Conservation (phyloP, 306 rosid genomes). For the Prunus dulcis region DNA sequence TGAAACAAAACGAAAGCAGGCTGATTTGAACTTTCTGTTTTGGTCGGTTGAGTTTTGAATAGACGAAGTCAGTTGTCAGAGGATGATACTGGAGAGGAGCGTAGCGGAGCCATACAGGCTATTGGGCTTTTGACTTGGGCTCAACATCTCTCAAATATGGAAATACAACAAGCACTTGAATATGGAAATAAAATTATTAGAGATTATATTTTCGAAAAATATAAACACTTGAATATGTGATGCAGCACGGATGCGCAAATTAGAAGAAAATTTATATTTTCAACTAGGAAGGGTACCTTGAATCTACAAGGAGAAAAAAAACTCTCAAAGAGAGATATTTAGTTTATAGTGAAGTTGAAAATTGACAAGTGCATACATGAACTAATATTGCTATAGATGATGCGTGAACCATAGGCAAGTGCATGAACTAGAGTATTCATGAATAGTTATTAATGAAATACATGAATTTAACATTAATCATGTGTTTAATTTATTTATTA, state of each 20-base stretch:
- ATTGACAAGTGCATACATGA: background rate
- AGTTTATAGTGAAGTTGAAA: background rate
- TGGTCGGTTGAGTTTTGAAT: background rate
- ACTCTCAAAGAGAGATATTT: background rate
- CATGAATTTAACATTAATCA: too few species aligned
- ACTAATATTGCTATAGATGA: too few species aligned
- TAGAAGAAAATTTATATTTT: background rate
- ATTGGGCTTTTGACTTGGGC: conserved; percentile 9
- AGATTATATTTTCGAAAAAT: too few species aligned
- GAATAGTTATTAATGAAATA: too few species aligned
- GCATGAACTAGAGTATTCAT: too few species aligned
- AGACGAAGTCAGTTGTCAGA: too few species aligned
- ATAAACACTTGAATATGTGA: too few species aligned
- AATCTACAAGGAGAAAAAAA: background rate
- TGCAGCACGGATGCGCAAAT: background rate
- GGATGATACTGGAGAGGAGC: background rate
- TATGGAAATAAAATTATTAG: background rate
- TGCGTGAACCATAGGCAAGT: too few species aligned
- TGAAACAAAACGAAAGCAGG: background rate
- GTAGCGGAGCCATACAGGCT: background rate
- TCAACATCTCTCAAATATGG: background rate
- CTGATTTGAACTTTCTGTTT: background rate
- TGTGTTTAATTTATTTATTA: background rate
- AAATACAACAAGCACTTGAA: background rate
- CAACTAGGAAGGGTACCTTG: background rate